A percentile compares a stretch with the other conserved stretches of the same genome.
Conservation (phyloP, 2,329 filamentous ascomycete genomes). For the Microdochium nivale region DNA sequence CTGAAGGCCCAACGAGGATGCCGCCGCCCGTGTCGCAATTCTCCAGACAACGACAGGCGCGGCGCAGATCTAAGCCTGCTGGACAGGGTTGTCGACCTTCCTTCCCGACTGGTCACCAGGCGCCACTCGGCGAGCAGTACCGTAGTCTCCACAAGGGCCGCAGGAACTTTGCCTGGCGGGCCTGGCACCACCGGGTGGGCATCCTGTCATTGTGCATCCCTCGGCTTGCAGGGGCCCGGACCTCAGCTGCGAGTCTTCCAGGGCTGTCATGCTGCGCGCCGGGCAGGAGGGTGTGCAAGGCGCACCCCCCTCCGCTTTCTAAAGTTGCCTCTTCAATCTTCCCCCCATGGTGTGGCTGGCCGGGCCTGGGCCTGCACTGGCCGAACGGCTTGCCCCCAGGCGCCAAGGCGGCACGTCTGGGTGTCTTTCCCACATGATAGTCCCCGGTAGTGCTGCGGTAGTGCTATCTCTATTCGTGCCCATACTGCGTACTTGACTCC, state of each 20-base stretch:
- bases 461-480: neutral
- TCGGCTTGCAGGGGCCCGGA: neutral
- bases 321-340: no score
- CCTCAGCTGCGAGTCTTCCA: neutral
- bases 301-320: neutral
- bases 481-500: neutral
- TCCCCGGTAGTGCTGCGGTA: neutral
- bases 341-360: neutral
- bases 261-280: neutral
- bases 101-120: neutral
- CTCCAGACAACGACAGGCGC: neutral
- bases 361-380: neutral
- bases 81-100: neutral
- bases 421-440: constrained; percentile 1
- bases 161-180: neutral
- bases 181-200: no score
- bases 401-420: neutral
- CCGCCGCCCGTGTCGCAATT: neutral
- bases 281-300: neutral
- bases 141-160: neutral
- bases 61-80: neutral
- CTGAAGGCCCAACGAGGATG: neutral
- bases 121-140: neutral
- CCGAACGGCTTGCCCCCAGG: neutral
- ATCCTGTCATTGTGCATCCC: neutral